A percentile compares a stretch with the other conserved stretches of the same genome.
These are phyloP conservation scores for Stylonectria norvegica DNA, from an alignment of 2,329 filamentous ascomycete genomes.

Conservation along the genomic window DNA sequence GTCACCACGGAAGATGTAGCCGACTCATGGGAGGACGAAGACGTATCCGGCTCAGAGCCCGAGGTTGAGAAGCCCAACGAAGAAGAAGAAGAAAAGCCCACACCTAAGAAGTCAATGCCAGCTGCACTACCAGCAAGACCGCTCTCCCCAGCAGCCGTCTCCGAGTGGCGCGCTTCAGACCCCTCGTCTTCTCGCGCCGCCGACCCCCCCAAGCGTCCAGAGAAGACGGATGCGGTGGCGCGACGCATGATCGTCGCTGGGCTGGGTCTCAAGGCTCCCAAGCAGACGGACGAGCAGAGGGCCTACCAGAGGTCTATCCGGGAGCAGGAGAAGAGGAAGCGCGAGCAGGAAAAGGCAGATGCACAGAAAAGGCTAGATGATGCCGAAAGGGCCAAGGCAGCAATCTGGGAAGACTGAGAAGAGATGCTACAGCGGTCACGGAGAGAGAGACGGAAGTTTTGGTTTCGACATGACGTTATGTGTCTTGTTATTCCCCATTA, in stretches of 20 bases:
- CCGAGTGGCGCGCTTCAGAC: slow-evolving; percentile 17
- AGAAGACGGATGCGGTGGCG: slow-evolving; percentile 92
- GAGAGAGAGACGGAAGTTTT: too few species aligned
- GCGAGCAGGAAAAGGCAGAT: slow-evolving; percentile 68
- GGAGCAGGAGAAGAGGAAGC: slow-evolving; percentile 77
- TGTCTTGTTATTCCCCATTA: too few species aligned
- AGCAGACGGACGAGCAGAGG: slow-evolving; percentile 81
- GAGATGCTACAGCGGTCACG: too few species aligned
- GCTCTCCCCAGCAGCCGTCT: slow-evolving; percentile 45
- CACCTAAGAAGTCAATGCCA: slow-evolving; percentile 23
- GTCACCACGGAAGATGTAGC: slow-evolving; percentile 30
- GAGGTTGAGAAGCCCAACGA: slow-evolving; percentile 28
- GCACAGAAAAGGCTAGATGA: slow-evolving; percentile 59
- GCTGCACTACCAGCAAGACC: slow-evolving; percentile 66
- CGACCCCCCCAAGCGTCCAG: slow-evolving; percentile 53
- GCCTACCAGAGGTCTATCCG: slow-evolving; percentile 80
- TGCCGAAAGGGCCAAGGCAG: slow-evolving; percentile 71
- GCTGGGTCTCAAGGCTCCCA: slow-evolving; percentile 75
- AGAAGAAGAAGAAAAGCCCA: slow-evolving; percentile 22
- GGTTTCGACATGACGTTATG: too few species aligned
- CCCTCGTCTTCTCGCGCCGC: slow-evolving; percentile 5
- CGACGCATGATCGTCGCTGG: slow-evolving; percentile 85
- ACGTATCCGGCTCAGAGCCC: slow-evolving; percentile 44
- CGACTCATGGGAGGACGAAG: slow-evolving; percentile 58
- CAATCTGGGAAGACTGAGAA: slow-evolving; percentile 80